Conservation (phyloP, 2,329 filamentous ascomycete genomes). For the Hymenoscyphus fraxineus region DNA sequence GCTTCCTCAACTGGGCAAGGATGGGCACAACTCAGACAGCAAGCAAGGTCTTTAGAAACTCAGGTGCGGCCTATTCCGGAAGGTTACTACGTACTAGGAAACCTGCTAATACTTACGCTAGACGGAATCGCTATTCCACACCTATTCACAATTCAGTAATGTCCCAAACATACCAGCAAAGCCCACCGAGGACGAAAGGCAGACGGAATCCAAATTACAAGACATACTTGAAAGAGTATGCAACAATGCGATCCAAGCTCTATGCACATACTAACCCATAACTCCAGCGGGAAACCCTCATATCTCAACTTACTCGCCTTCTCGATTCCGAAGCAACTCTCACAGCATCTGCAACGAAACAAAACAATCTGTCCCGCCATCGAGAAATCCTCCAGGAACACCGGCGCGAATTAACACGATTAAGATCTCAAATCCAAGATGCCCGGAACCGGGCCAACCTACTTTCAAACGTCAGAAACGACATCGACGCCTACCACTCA, state of each 20-base stretch:
- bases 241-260: neutral
- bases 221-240: slow-evolving; percentile 78
- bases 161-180: slow-evolving; percentile 75
- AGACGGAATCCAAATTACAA: slow-evolving; percentile 75
- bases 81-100: neutral
- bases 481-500: slow-evolving; percentile 84
- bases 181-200: slow-evolving; percentile 78
- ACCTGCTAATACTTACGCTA: slow-evolving; percentile 38
- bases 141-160: slow-evolving; percentile 87
- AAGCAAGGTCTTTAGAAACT: slow-evolving; percentile 81
- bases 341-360: slow-evolving; percentile 89
- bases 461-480: slow-evolving; percentile 82
- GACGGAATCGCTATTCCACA: slow-evolving; percentile 81
- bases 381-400: slow-evolving; percentile 87
- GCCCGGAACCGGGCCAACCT: slow-evolving; percentile 86
- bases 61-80: slow-evolving; percentile 57
- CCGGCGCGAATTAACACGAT: slow-evolving; percentile 72
- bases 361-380: slow-evolving; percentile 89
- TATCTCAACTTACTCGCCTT: slow-evolving; percentile 78
- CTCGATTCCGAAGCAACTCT: slow-evolving; percentile 89
- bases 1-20: slow-evolving; percentile 42
- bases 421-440: slow-evolving; percentile 69
- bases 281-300: slow-evolving; percentile 70
- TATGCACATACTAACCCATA: slow-evolving; percentile 14
- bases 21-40: slow-evolving; percentile 93